Base-by-base conservation (phyloP, 805 yeast species). In the Wickerhamiella parazyma region DNA sequence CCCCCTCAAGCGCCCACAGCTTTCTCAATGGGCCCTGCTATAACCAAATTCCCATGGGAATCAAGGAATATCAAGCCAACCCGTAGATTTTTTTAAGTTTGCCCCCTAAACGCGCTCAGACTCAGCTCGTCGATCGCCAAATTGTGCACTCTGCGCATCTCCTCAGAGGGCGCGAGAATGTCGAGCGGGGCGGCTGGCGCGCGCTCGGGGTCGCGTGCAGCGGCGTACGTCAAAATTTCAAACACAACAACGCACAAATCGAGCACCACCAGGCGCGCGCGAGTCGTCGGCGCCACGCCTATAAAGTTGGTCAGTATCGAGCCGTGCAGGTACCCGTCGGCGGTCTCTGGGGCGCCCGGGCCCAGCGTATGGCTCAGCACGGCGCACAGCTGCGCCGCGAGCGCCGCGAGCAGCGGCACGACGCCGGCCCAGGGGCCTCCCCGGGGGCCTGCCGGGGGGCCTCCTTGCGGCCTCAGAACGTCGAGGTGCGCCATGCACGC, bases 41-140 rank as follows among this genome's bases (percentile, higher is more conserved):
- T 47, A 6, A 33, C 36, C 29, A 36, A 29, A 37, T 49, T 56
- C 20, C 60, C 60, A 3, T 56, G 49, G 48, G 53, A 50, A 28
- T n/a, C 18, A 22, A 33, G 36, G 28, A 33, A 39, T 12, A 37
- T 11, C 33, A 14, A 12, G 4, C 33, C 28, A n/a, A 14, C 36
- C 18, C 40, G 45, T n/a, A 14, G 36, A 33, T 43, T 42, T 22
- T 51, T 48, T 35, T 38, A 49, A 2, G 47, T 47, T 4, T 45
- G 42, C 39, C n/a, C n/a, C n/a, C 6, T 28, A n/a, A 28, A 28
- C 3, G 31, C 31, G 3, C 3, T 3, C 31, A 11, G 7, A 4
- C 16, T 16, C 16, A 28, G 16, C 2, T 12, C 16, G 31, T 38
- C 35, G n/a, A 28, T 6, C n/a, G 5, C 16, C 7, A 19, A 28